Conservation (phyloP, 1,284 basidiomycete species). For the Tilletia setariae region DNA sequence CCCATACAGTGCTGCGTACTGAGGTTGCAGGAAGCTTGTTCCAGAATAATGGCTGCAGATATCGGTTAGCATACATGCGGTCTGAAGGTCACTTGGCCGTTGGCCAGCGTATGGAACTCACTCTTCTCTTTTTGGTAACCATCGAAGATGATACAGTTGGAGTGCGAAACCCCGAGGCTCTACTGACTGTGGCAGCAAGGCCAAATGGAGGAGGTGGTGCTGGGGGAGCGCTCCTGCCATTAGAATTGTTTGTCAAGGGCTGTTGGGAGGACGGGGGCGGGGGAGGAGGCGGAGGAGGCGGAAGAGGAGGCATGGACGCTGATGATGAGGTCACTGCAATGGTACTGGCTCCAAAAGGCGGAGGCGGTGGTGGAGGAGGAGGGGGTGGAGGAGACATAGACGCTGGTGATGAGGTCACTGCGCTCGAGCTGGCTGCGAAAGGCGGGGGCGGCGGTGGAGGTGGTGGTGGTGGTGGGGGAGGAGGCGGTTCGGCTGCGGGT, state of each 20-base stretch:
- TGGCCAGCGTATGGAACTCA: constrained; percentile 21
- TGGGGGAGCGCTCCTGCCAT: not conserved
- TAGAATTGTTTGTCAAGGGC: not conserved
- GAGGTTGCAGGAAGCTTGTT: constrained; percentile 65
- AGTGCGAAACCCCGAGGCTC: constrained; percentile 5
- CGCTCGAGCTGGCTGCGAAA: not conserved
- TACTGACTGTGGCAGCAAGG: constrained; percentile 1
- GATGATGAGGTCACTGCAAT: not conserved
- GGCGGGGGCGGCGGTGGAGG: constrained; percentile 22
- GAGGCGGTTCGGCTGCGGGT: constrained; percentile 24
- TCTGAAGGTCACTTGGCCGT: too few species aligned
- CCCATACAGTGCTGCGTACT: constrained; percentile 68
- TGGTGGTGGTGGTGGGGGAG: constrained; percentile 28
- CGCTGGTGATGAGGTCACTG: constrained; percentile 23
- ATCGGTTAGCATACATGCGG: not conserved
- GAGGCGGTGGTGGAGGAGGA: constrained; percentile 28
- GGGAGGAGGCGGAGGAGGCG: constrained; percentile 19
- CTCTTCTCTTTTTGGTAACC: constrained; percentile 62
- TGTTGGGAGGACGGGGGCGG: constrained; percentile 19
- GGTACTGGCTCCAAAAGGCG: constrained; percentile 8
- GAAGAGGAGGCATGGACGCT: constrained; percentile 13
- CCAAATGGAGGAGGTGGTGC: constrained; percentile 10
- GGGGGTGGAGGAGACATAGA: constrained; percentile 13
- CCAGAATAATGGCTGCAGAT: constrained; percentile 76
- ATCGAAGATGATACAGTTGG: not conserved